phyloP scores from a whole-genome alignment of 495 filamentous ascomycete species.

The Tetracladium setigerum region DNA sequence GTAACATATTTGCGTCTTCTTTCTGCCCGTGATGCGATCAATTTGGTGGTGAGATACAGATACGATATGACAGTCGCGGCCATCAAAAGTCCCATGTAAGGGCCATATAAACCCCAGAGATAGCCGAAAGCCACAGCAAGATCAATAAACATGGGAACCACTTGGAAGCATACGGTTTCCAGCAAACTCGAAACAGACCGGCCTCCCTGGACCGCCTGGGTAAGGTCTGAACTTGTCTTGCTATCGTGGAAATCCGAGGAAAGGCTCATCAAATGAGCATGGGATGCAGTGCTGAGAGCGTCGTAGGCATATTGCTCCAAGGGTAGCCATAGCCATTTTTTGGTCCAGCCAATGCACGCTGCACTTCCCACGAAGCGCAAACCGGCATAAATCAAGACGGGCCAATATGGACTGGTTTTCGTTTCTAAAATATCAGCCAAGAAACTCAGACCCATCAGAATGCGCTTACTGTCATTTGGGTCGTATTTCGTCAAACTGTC shows the following conservation, averaged over 20 bases:
- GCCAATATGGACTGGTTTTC: constrained; percentile 7
- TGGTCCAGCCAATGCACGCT: constrained; percentile 46
- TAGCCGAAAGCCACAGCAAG: constrained; percentile 61
- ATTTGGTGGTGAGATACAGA: constrained; percentile 50
- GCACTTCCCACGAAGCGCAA: constrained; percentile 49
- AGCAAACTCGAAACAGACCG: constrained; percentile 53
- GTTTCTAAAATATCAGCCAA: constrained; percentile 7
- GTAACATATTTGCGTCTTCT: constrained; percentile 30
- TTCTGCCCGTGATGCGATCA: constrained; percentile 34
- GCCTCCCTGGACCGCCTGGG: constrained; percentile 58
- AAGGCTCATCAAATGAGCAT: constrained; percentile 68
- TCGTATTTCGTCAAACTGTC: constrained; percentile 35
- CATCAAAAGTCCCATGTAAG: constrained; percentile 67
- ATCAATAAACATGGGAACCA: constrained; percentile 66
- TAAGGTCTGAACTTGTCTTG: constrained; percentile 65
- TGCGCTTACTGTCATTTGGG: constrained; percentile 16
- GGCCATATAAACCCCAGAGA: constrained; percentile 60
- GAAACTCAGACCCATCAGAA: background rate
- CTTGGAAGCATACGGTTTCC: constrained; percentile 58
- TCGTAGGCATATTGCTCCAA: constrained; percentile 57
- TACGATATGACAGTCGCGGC: constrained; percentile 54
- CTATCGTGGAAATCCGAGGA: constrained; percentile 74
- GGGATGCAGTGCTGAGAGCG: constrained; percentile 55
- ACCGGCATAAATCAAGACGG: constrained; percentile 46
- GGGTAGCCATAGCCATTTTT: constrained; percentile 56